Conservation (phyloP, 1,139 yeast species). For the Pneumocystis oryctolagi region DNA sequence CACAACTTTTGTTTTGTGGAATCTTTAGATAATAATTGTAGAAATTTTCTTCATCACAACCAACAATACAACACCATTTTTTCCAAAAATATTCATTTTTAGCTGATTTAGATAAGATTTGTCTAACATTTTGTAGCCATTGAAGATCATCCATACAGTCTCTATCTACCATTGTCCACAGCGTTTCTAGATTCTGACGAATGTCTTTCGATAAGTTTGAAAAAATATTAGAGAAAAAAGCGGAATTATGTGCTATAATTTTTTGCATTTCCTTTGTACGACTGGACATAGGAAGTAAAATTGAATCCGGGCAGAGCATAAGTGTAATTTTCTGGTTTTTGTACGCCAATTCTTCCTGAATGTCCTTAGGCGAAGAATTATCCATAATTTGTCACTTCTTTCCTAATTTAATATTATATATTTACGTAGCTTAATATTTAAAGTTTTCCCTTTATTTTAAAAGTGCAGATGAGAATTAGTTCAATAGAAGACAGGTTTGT, state of each 20-base stretch:
- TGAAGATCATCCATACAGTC: neutral
- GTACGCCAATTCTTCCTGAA: neutral
- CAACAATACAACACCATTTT: slow-evolving; percentile 1
- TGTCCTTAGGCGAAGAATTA: neutral
- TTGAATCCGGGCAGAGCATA: neutral
- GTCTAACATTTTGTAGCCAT: neutral
- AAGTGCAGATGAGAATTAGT: too few relatives aligned
- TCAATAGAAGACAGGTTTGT: too few relatives aligned
- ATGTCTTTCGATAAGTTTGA: neutral
- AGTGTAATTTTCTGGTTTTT: neutral
- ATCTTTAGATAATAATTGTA: neutral
- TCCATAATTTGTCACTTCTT: neutral
- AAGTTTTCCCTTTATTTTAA: neutral
- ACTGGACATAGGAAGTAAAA: neutral
- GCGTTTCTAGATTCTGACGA: neutral
- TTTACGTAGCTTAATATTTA: too few relatives aligned
- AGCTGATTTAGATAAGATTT: neutral
- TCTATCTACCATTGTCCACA: neutral
- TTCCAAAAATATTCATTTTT: neutral
- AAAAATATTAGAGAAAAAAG: neutral
- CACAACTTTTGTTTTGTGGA: neutral
- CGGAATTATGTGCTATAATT: neutral
- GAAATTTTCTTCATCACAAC: neutral
- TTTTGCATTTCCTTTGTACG: neutral
- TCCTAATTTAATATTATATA: neutral